Evolutionary conservation across 106 monocot species (phyloP).

Genomic region (Acorus calamus): DNA sequence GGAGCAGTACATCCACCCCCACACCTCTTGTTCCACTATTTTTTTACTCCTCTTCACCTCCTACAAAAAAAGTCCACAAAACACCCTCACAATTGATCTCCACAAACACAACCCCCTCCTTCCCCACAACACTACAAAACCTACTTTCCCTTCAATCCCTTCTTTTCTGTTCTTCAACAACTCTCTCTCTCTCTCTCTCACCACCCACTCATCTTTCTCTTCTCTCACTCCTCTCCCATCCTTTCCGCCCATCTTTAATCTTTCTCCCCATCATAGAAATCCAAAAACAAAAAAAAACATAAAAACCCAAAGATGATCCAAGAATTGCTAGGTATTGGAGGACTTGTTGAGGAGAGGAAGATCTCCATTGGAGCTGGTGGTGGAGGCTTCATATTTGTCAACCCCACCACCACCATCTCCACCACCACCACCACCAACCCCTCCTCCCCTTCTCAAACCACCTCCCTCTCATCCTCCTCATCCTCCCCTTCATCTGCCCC

Average conservation of each 20-base stretch:
- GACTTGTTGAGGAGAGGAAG: slow-evolving; percentile 8
- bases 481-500: slow-evolving; percentile 2
- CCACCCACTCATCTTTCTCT: neutral
- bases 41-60: too few species aligned
- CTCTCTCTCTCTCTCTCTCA: neutral
- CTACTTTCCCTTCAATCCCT: too few species aligned
- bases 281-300: too few species aligned
- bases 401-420: neutral
- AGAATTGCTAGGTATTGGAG: slow-evolving; percentile 9
- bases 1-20: too few species aligned
- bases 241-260: neutral
- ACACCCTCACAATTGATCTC: too few species aligned
- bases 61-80: too few species aligned
- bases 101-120: too few species aligned
- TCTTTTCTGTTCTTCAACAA: too few species aligned
- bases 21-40: too few species aligned
- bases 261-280: neutral
- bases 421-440: neutral
- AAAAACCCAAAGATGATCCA: slow-evolving; percentile 13
- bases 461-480: neutral
- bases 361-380: neutral
- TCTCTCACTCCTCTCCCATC: neutral
- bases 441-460: neutral
- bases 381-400: too few species aligned
- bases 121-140: too few species aligned